These are phyloP conservation scores for Pistacia vera DNA, from an alignment of 345 rosid genomes.

Conservation along the genomic window DNA sequence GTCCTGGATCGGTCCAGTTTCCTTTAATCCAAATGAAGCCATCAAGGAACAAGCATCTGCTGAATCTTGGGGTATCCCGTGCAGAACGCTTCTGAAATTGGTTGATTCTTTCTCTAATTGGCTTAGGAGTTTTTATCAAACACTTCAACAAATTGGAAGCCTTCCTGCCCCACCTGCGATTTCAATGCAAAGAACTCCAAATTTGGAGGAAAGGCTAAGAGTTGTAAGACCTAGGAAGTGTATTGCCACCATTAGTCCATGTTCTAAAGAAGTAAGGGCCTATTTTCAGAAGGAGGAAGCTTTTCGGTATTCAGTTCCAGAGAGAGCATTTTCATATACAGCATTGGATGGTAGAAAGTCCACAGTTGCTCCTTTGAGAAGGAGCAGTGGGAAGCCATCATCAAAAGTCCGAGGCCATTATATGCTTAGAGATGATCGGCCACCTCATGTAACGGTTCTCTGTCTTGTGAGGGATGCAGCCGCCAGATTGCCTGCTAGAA, in stretches of 20 bases:
- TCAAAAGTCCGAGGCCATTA: conserved; percentile 99
- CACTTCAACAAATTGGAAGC: conserved; percentile 90
- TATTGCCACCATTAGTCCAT: conserved; percentile 78
- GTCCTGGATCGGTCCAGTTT: conserved; percentile 89
- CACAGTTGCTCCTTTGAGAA: conserved; percentile 95
- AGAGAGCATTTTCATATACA: conserved; percentile 94
- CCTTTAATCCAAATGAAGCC: conserved; percentile 50
- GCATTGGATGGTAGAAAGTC: conserved; percentile 98
- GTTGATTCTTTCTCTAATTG: conserved; percentile 96
- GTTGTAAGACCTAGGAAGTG: conserved; percentile 98
- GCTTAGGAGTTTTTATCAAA: conserved; percentile 94
- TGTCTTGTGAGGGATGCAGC: conserved; percentile 99
- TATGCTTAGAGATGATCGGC: conserved; percentile 98
- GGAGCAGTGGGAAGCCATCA: conserved; percentile 99
- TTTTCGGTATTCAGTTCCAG: conserved; percentile 94
- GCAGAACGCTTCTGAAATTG: conserved; percentile 92
- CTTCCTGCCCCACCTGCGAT: conserved; percentile 92
- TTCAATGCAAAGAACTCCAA: conserved; percentile 61
- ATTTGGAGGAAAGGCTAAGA: conserved; percentile 95
- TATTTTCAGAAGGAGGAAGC: conserved; percentile 91
- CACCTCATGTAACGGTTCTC: conserved; percentile 96
- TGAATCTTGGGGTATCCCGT: conserved; percentile 92
- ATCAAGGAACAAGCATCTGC: conserved; percentile 89
- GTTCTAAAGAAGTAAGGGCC: conserved; percentile 82
- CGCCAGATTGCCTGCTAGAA: conserved; percentile 94